These are phyloP conservation scores for Omphalotus guepiniiformis DNA, from an alignment of 768 basidiomycete species.

Conservation along the genomic window DNA sequence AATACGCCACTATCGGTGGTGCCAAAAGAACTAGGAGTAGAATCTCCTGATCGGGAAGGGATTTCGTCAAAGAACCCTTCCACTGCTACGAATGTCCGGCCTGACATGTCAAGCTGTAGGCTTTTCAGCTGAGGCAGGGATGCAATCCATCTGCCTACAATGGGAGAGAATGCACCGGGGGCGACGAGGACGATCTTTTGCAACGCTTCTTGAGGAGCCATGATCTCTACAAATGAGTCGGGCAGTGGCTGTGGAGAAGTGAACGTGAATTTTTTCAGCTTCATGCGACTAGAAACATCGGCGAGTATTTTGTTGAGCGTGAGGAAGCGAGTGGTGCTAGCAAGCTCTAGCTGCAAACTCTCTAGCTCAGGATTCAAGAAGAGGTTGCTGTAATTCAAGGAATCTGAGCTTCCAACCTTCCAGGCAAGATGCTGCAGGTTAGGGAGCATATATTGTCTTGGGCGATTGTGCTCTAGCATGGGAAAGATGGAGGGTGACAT, in stretches of 20 bases:
- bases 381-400: slow-evolving; percentile 57
- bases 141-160: slow-evolving; percentile 71
- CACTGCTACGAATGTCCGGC: slow-evolving; percentile 62
- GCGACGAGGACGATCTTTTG: slow-evolving; percentile 65
- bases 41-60: slow-evolving; percentile 57
- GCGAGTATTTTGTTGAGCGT: slow-evolving; percentile 60
- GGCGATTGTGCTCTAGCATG: slow-evolving; percentile 60
- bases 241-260: slow-evolving; percentile 66
- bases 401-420: slow-evolving; percentile 64
- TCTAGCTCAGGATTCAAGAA: slow-evolving; percentile 67
- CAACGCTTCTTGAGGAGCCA: slow-evolving; percentile 53
- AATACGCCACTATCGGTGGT: slow-evolving; percentile 77
- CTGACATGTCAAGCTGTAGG: slow-evolving; percentile 69
- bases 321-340: slow-evolving; percentile 42
- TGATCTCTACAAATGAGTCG: slow-evolving; percentile 63
- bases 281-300: slow-evolving; percentile 59
- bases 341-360: slow-evolving; percentile 58
- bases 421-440: slow-evolving; percentile 65
- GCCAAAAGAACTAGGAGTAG: slow-evolving; percentile 62
- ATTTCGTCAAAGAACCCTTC: slow-evolving; percentile 79
- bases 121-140: slow-evolving; percentile 57
- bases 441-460: slow-evolving; percentile 62
- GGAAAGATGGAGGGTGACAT: slow-evolving; percentile 64
- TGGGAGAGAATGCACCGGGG: slow-evolving; percentile 68
- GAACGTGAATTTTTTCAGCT: slow-evolving; percentile 65